Evolutionary conservation across 2,329 filamentous ascomycete species (phyloP).

Genomic region (Aspergillus uvarum): DNA sequence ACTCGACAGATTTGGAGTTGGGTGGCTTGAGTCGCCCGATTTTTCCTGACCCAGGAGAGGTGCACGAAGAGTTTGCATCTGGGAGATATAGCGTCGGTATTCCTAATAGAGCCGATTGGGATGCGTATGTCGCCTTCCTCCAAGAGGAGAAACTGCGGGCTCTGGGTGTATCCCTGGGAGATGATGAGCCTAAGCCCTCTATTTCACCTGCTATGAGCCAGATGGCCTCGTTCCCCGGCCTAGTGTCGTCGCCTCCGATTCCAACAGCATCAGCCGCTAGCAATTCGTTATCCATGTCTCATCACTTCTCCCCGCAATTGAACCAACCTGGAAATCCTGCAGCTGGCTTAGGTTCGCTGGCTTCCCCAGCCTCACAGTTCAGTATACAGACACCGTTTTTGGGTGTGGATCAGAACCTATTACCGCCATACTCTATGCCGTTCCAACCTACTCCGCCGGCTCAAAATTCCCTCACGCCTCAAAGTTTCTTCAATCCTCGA

Average conservation of each 20-base stretch:
- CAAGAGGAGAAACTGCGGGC: conserved; percentile 91
- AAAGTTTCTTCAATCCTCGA: conserved; percentile 44
- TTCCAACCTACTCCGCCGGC: conserved; percentile 62
- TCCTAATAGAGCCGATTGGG: conserved; percentile 59
- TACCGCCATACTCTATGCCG: conserved; percentile 67
- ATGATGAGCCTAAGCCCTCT: conserved; percentile 67
- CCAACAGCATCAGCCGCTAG: conserved; percentile 76
- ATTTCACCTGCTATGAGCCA: conserved; percentile 69
- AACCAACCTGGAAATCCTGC: conserved; percentile 62
- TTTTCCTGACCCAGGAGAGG: conserved; percentile 44
- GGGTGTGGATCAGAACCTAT: conserved; percentile 56
- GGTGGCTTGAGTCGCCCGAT: conserved; percentile 46
- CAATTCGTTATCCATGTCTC: conserved; percentile 60
- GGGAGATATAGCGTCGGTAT: conserved; percentile 41
- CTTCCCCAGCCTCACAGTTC: conserved; percentile 70
- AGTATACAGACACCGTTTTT: conserved; percentile 60
- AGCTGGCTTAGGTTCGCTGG: conserved; percentile 62
- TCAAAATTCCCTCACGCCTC: conserved; percentile 41
- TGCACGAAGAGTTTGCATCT: conserved; percentile 35
- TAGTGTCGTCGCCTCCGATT: conserved; percentile 81
- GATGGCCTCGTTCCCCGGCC: conserved; percentile 69
- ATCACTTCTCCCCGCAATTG: conserved; percentile 64
- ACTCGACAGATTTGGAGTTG: conserved; percentile 27
- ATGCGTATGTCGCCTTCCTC: conserved; percentile 76
- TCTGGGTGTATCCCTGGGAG: conserved; percentile 78